Base-by-base conservation (phyloP, 768 basidiomycete species). In the Rhodotorula paludigena region DNA sequence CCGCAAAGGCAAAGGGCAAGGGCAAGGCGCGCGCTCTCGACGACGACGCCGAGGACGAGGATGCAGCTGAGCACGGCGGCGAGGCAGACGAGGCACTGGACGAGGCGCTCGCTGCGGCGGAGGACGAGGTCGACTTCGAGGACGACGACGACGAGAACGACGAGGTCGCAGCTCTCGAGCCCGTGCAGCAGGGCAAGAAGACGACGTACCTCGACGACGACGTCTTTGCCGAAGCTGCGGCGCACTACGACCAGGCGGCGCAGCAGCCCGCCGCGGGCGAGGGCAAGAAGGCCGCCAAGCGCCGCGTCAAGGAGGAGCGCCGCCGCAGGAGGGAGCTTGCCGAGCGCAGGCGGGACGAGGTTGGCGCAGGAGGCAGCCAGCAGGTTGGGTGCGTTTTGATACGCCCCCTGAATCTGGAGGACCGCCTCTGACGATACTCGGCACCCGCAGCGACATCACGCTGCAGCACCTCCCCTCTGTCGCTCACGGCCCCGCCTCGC, bases 121-220 rank as follows among this genome's bases (percentile, higher is more conserved):
- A 32, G 23, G 39, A 63, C 39, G 60, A 44, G 1, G 68, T 32
- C 7, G 61, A 59, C 5, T 35, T 51, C 2, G 62, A 44, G n/a
- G 58, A 21, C 12, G 55, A 48, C 3, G 63, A 45, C 15, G 60
- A 55, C 1, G 57, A 42, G 12, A 60, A 63, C 15, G 57, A 23
- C 7, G 48, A 45, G 5, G 58, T 52, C 16, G 47, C 21, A 23
- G 44, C 39, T 1, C n/a, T 30, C 7, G 23, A 54, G 11, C 66
- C 71, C 3, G 47, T 58, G 9, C 67, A 33, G 20, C 47, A 63
- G 32, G 67, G 67, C 52, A 68, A 63, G 53, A 61, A 65, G 48
- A 59, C 66, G 63, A 59, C 59, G 52, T 68, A 72, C 66, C 66
- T 72, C 49, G 71, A 72, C 71, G 63, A 64, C 20, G 30, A 51